These are phyloP conservation scores for Monilinia laxa DNA, from an alignment of 2,329 filamentous ascomycete genomes.

Conservation along the genomic window DNA sequence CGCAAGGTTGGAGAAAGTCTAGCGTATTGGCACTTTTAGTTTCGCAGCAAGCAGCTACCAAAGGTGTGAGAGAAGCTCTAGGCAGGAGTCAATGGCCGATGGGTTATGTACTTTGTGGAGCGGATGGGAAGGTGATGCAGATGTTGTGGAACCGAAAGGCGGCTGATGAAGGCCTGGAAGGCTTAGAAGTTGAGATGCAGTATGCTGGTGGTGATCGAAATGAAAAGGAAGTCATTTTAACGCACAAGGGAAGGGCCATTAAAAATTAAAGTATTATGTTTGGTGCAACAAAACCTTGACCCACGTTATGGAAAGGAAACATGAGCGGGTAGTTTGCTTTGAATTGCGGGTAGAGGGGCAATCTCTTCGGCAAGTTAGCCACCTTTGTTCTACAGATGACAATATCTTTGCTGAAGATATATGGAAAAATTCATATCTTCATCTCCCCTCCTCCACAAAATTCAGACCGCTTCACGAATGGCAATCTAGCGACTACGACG, in stretches of 20 bases:
- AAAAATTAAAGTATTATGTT: constrained; percentile 23
- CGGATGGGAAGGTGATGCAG: constrained; percentile 60
- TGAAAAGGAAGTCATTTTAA: constrained; percentile 50
- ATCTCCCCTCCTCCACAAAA: not conserved
- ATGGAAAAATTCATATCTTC: not conserved
- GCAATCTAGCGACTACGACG: not conserved
- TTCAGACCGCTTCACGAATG: not conserved
- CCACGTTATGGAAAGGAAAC: not conserved
- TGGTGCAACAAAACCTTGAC: not conserved
- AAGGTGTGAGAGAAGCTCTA: constrained; percentile 73
- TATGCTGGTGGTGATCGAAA: constrained; percentile 41
- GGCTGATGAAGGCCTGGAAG: constrained; percentile 60
- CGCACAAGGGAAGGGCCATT: constrained; percentile 48
- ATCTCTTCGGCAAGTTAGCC: constrained; percentile 17
- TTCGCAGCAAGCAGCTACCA: constrained; percentile 68
- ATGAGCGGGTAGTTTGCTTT: constrained; percentile 6
- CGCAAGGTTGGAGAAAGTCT: constrained; percentile 63
- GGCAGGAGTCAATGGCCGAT: constrained; percentile 67
- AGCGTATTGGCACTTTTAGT: constrained; percentile 71
- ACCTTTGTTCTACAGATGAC: constrained; percentile 7
- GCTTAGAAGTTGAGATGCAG: constrained; percentile 52
- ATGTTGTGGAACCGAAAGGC: constrained; percentile 71
- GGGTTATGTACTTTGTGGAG: constrained; percentile 64
- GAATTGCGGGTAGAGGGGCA: constrained; percentile 1
- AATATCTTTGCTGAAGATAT: constrained; percentile 11